These are phyloP conservation scores for Fusarium napiforme DNA, from an alignment of 2,329 filamentous ascomycete genomes.

Conservation along the genomic window DNA sequence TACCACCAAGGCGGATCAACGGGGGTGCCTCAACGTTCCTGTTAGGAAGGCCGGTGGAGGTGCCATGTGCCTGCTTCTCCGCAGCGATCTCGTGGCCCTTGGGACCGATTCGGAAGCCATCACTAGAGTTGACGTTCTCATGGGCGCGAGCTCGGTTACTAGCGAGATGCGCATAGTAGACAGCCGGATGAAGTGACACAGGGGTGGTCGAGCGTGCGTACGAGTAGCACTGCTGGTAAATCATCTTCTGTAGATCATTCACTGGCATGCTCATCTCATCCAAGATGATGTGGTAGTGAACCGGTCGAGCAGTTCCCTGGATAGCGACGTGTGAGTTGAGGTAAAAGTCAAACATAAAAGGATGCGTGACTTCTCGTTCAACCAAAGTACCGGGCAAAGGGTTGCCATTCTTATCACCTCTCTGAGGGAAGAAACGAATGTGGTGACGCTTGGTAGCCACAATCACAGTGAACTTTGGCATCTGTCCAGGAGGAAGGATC, in stretches of 20 bases:
- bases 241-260: slow-evolving; percentile 82
- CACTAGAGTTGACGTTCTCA: slow-evolving; percentile 62
- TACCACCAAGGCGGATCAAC: slow-evolving; percentile 48
- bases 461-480: slow-evolving; percentile 82
- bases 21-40: slow-evolving; percentile 44
- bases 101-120: slow-evolving; percentile 56
- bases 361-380: slow-evolving; percentile 89
- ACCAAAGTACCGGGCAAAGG: slow-evolving; percentile 87
- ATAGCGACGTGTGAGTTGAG: slow-evolving; percentile 75
- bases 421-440: slow-evolving; percentile 86
- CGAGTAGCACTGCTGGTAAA: slow-evolving; percentile 95
- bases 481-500: slow-evolving; percentile 48
- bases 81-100: slow-evolving; percentile 56
- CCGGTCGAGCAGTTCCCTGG: slow-evolving; percentile 91
- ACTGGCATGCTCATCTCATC: slow-evolving; percentile 79
- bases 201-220: slow-evolving; percentile 93
- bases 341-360: slow-evolving; percentile 90
- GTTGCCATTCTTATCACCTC: slow-evolving; percentile 80
- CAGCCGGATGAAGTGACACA: slow-evolving; percentile 86
- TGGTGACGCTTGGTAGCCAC: slow-evolving; percentile 95
- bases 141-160: slow-evolving; percentile 83
- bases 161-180: slow-evolving; percentile 96
- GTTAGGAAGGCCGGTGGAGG: slow-evolving; percentile 37
- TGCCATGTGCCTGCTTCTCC: slow-evolving; percentile 55
- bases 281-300: slow-evolving; percentile 88